A percentile compares a stretch with the other conserved stretches of the same genome.
phyloP scores from a whole-genome alignment of 176 grass and related monocot species.

The Lolium perenne region DNA sequence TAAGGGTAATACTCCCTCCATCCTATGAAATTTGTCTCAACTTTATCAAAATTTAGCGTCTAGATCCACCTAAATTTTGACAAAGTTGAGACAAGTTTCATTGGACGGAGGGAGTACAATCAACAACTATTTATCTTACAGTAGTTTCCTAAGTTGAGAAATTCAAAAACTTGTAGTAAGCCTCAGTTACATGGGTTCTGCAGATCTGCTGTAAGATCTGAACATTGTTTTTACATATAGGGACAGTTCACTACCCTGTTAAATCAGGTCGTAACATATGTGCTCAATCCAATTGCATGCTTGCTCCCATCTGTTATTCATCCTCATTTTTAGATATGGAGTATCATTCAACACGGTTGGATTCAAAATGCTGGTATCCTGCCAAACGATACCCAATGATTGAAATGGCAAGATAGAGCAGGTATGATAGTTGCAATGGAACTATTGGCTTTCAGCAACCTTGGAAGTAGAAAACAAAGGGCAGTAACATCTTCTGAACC shows the following conservation, averaged over 20 bases:
- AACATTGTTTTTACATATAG: neutral
- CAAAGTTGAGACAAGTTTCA: too few relatives aligned
- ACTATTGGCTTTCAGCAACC: too few relatives aligned
- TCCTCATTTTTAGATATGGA: neutral
- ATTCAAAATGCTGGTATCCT: neutral
- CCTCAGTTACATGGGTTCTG: neutral
- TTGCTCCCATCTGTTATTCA: neutral
- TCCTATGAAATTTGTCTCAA: too few relatives aligned
- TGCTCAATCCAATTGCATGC: neutral
- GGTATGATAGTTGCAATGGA: neutral
- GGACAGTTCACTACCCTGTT: neutral
- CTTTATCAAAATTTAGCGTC: too few relatives aligned
- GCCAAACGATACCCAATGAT: neutral
- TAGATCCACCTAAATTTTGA: too few relatives aligned
- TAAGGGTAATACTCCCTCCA: neutral
- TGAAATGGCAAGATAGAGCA: neutral
- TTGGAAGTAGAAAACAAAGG: too few relatives aligned
- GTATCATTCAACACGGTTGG: neutral
- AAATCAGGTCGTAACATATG: neutral
- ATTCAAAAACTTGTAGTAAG: too few relatives aligned
- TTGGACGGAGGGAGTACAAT: neutral
- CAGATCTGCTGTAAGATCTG: neutral
- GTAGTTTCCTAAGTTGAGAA: neutral
- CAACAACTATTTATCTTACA: neutral
- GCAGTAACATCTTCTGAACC: too few relatives aligned